A percentile compares a stretch with the other conserved stretches of the same genome.
These are phyloP conservation scores for Neofusicoccum umdonicola DNA, from an alignment of 2,329 filamentous ascomycete species.

Conservation along the genomic window DNA sequence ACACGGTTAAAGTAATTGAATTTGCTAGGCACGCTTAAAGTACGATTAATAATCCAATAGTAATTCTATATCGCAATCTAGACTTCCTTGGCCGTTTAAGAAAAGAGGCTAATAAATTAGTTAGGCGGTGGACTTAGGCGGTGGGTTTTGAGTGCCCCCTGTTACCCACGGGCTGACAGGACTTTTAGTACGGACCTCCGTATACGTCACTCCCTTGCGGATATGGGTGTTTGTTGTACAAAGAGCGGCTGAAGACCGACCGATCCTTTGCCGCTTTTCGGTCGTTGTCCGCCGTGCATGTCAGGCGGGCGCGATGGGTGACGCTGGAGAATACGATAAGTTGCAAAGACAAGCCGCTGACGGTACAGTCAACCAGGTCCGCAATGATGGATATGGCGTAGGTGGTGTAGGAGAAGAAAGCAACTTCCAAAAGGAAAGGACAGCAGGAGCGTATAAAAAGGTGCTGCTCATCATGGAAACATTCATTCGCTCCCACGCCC, in stretches of 20 bases:
- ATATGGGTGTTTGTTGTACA: background rate
- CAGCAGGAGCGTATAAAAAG: background rate
- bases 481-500: too few relatives aligned
- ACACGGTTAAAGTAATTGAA: too few relatives aligned
- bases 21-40: too few relatives aligned
- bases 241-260: background rate
- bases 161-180: too few relatives aligned
- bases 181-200: too few relatives aligned
- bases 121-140: too few relatives aligned
- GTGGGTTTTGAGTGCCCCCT: too few relatives aligned
- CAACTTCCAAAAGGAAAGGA: background rate
- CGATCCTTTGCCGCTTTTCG: background rate
- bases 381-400: background rate
- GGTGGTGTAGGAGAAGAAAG: background rate
- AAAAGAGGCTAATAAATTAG: too few relatives aligned
- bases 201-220: background rate
- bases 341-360: background rate
- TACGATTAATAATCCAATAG: too few relatives aligned
- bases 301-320: background rate
- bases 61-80: too few relatives aligned
- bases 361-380: background rate
- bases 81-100: too few relatives aligned
- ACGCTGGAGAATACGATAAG: background rate
- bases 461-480: background rate
- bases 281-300: background rate